Conservation (phyloP, 805 yeast genomes). For the Lachancea quebecensis region DNA sequence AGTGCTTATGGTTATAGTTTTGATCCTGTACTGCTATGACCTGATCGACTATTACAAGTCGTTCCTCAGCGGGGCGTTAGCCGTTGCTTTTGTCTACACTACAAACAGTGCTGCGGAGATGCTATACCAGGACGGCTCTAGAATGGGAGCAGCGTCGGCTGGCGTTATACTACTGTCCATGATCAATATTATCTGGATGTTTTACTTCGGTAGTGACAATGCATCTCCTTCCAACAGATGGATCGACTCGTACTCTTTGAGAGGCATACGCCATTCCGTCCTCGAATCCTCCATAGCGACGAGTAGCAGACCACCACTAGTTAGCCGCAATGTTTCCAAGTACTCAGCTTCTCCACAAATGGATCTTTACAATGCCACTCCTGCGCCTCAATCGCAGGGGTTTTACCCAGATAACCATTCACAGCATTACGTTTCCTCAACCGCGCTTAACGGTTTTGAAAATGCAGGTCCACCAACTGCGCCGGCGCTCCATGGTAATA, state of each 20-base stretch:
- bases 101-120: conserved; percentile 77
- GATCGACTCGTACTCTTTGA: conserved; percentile 73
- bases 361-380: conserved; percentile 6
- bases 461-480: conserved; percentile 32
- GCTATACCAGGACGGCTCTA: conserved; percentile 60
- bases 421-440: conserved; percentile 39
- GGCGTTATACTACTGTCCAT: conserved; percentile 82
- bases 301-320: conserved; percentile 2
- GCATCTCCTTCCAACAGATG: conserved; percentile 81
- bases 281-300: conserved; percentile 17
- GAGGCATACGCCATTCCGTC: conserved; percentile 37
- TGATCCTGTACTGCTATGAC: conserved; percentile 51
- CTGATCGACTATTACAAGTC: conserved; percentile 62
- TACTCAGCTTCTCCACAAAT: conserved; percentile 7
- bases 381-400: conserved; percentile 1
- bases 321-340: conserved; percentile 15
- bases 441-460: conserved; percentile 56
- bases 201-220: conserved; percentile 86
- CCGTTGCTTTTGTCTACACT: conserved; percentile 75
- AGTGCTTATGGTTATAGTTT: conserved; percentile 45
- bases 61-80: conserved; percentile 34
- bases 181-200: conserved; percentile 75
- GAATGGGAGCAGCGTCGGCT: conserved; percentile 82
- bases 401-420: conserved; percentile 16
- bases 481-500: conserved; percentile 2